Evolutionary conservation across 2,329 filamentous ascomycete genomes (phyloP).

Genomic region (Sporothrix phasma): DNA sequence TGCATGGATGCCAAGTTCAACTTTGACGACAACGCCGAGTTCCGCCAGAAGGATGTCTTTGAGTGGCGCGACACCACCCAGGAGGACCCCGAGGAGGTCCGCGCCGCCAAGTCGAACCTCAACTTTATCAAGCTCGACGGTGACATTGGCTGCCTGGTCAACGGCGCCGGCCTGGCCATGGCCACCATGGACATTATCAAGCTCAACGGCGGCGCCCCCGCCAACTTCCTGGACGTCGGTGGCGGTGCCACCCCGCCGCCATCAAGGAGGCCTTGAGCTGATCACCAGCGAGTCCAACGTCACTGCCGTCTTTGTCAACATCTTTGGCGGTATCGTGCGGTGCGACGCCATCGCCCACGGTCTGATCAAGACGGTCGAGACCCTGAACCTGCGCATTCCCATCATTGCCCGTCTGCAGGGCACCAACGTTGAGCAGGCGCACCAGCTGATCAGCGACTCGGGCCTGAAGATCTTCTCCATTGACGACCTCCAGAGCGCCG

Average conservation of each 20-base stretch:
- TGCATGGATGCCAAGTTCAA: constrained; percentile 99
- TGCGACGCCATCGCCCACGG: constrained; percentile 96
- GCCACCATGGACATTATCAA: constrained; percentile 99
- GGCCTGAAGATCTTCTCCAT: constrained; percentile 99
- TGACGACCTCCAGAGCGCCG: constrained; percentile 91
- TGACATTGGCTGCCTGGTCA: constrained; percentile 98
- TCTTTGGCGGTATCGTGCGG: constrained; percentile 97
- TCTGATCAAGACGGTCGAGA: constrained; percentile 87
- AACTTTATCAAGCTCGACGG: constrained; percentile 99
- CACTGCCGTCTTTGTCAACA: constrained; percentile 98
- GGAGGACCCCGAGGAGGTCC: constrained; percentile 96
- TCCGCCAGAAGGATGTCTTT: constrained; percentile 95
- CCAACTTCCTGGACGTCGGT: constrained; percentile 98
- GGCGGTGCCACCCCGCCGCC: constrained; percentile 94
- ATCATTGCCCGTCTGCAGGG: constrained; percentile 96
- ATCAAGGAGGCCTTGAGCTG: constrained; percentile 95
- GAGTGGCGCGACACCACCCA: constrained; percentile 87
- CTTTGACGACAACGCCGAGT: constrained; percentile 98
- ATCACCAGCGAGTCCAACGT: constrained; percentile 98
- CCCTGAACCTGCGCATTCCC: constrained; percentile 90
- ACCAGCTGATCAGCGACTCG: constrained; percentile 89
- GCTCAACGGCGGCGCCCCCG: constrained; percentile 89
- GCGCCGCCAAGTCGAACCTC: constrained; percentile 84
- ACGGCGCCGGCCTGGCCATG: constrained; percentile 98
- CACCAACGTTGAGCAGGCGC: constrained; percentile 94